Base-by-base conservation (phyloP, 2,329 filamentous ascomycete species). In the Hirsutella rhossiliensis region DNA sequence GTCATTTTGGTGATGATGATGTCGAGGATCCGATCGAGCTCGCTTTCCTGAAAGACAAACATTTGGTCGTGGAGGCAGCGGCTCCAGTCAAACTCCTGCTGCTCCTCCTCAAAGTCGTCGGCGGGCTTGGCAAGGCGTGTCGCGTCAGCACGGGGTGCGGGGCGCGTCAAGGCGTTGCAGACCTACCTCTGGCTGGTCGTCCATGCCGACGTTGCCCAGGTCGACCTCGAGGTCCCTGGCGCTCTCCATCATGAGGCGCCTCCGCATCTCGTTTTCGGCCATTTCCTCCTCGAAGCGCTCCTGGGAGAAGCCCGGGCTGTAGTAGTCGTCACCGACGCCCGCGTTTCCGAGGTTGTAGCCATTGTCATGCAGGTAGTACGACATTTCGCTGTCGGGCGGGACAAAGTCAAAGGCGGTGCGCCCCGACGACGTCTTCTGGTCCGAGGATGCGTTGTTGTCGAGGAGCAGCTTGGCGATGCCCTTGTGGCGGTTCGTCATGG, bases 201-300 rank as follows among this genome's bases (percentile, higher is more conserved):
- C 92, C 55, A 98, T 82, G 28, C 92, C 92, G 45, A 98, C 78
- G 55, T 95, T 98, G 12, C 90, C 92, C 44, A 98, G 65, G 56
- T 98, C 92, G 37, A 98, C 92, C 62, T 98, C 92, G 31, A 98
- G 71, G 61, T 98, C 95, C 52, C 94, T 83, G 6, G 92, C 90
- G 58, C 92, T 98, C 61, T 98, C 92, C 90, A 97, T 96, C 88
- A 98, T 95, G 82, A 98, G 89, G 29, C 92, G 79, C 50, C 90
- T 78, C 59, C 90, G 87, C 76, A 96, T 80, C 63, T 97, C 92
- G 54, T 87, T 95, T 62, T 98, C 92, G 3, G 89, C 89, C 75
- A 97, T 82, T 61, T 98, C 92, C 59, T 97, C 90, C 62, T 98
- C 92, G 50, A 98, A 97, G 18, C 82, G 80, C 59, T 95, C 89